A percentile compares a stretch with the other conserved stretches of the same genome.
These are phyloP conservation scores for Venturia pyrina DNA, from an alignment of 2,329 filamentous ascomycete genomes.

Conservation along the genomic window DNA sequence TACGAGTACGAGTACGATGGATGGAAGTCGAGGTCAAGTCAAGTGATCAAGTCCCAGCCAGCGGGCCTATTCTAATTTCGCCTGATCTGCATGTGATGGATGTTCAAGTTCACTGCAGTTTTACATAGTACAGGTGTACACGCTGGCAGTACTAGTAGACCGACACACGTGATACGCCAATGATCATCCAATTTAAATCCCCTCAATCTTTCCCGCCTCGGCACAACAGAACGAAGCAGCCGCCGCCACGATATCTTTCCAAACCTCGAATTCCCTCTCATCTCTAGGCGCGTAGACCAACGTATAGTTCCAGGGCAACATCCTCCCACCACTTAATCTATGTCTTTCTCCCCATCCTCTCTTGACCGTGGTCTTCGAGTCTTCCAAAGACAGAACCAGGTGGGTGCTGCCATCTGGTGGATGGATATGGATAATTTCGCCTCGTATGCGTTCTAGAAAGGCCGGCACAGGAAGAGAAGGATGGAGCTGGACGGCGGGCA, in stretches of 20 bases:
- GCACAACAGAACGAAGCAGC: background rate
- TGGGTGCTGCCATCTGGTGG: slow-evolving; percentile 6
- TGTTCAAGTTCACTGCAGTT: too few relatives aligned
- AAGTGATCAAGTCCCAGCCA: too few relatives aligned
- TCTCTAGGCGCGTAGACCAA: slow-evolving; percentile 1
- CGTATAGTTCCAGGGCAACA: slow-evolving; percentile 4
- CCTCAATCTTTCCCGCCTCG: background rate
- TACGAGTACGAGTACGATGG: too few relatives aligned
- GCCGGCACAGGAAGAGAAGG: background rate
- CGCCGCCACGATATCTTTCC: background rate
- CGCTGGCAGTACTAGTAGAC: too few relatives aligned
- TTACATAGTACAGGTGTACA: too few relatives aligned
- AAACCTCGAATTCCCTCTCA: background rate
- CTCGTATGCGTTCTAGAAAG: background rate
- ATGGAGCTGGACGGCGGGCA: background rate
- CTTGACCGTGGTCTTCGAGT: background rate
- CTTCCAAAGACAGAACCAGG: background rate
- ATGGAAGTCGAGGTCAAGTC: too few relatives aligned
- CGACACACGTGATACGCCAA: too few relatives aligned
- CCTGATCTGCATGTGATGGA: too few relatives aligned
- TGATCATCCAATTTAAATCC: background rate
- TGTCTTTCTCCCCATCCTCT: slow-evolving; percentile 4
- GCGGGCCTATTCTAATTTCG: too few relatives aligned
- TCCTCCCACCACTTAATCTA: background rate
- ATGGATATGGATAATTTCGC: slow-evolving; percentile 7